These are phyloP conservation scores for Dactylella cylindrospora DNA, from an alignment of 2,329 filamentous ascomycete genomes.

Conservation along the genomic window DNA sequence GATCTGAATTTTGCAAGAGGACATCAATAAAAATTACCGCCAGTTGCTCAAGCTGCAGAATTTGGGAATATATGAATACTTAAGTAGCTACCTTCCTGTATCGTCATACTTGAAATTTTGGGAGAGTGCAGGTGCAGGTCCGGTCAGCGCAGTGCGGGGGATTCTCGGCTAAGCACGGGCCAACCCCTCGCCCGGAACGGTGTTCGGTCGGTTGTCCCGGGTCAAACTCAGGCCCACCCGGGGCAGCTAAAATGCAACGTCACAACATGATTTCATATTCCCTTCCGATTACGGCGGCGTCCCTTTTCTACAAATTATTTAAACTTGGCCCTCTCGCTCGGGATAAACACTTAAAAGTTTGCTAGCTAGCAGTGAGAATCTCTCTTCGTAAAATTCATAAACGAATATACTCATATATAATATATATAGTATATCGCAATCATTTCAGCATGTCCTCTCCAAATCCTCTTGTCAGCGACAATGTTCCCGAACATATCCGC, in stretches of 20 bases:
- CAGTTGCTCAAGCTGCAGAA: conserved; percentile 4
- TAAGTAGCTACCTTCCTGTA: conserved; percentile 26
- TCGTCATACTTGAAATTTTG: not conserved
- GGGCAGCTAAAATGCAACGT: conserved; percentile 15
- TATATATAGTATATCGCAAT: too few species aligned
- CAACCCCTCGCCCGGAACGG: conserved; percentile 40
- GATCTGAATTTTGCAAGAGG: conserved; percentile 5
- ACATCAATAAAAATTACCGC: conserved; percentile 9
- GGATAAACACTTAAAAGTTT: too few species aligned
- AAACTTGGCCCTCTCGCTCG: too few species aligned
- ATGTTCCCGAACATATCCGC: conserved; percentile 50
- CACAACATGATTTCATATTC: too few species aligned
- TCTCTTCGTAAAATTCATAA: conserved; percentile 5
- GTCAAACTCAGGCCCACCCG: too few species aligned
- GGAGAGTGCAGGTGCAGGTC: conserved; percentile 9
- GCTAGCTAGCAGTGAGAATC: not conserved
- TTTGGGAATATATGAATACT: conserved; percentile 8
- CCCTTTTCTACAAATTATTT: too few species aligned
- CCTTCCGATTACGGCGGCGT: too few species aligned
- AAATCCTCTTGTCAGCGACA: conserved; percentile 49
- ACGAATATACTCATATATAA: too few species aligned
- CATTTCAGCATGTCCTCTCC: conserved; percentile 30
- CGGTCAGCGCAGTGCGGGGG: conserved; percentile 6
- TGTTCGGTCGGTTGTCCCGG: conserved; percentile 9
- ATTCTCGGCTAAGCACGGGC: conserved; percentile 25